A percentile compares a stretch with the other conserved stretches of the same genome.
Conservation (phyloP, 129 eudicot species). For the Tanacetum coccineum region DNA sequence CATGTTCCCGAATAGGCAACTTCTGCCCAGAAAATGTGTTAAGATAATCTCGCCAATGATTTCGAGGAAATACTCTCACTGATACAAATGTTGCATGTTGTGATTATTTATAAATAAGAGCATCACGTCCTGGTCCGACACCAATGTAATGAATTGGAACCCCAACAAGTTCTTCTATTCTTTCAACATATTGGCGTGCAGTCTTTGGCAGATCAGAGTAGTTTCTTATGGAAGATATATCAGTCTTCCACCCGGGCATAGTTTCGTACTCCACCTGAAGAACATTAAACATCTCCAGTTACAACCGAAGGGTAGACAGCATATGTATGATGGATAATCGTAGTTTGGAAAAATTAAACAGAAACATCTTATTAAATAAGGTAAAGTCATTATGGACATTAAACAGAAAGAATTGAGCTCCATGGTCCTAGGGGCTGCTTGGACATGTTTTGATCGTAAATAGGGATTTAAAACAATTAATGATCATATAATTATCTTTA, state of each 20-base stretch:
- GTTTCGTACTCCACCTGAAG: conserved; percentile 88
- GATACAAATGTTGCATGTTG: background rate
- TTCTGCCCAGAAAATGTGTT: conserved; percentile 5
- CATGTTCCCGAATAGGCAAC: conserved; percentile 8
- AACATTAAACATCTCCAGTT: background rate
- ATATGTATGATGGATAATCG: background rate
- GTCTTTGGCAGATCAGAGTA: conserved; percentile 78
- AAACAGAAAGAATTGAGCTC: no score
- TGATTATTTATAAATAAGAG: conserved; percentile 75
- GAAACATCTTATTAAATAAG: background rate
- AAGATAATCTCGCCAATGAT: conserved; percentile 23
- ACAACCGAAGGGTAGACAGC: background rate
- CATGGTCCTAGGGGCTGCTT: no score
- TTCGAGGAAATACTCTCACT: conserved; percentile 1
- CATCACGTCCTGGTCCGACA: conserved; percentile 93
- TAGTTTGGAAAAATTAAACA: background rate
- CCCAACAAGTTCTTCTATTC: conserved; percentile 87
- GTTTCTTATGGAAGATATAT: conserved; percentile 71
- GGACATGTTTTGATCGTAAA: no score
- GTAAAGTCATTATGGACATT: no score
- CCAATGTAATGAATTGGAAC: conserved; percentile 93
- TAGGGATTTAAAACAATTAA: no score
- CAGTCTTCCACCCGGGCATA: conserved; percentile 89
- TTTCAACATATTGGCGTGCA: conserved; percentile 74
- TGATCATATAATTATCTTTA: no score